Base-by-base conservation (phyloP, 129 eudicot genomes). In the Pulicaria dysenterica region DNA sequence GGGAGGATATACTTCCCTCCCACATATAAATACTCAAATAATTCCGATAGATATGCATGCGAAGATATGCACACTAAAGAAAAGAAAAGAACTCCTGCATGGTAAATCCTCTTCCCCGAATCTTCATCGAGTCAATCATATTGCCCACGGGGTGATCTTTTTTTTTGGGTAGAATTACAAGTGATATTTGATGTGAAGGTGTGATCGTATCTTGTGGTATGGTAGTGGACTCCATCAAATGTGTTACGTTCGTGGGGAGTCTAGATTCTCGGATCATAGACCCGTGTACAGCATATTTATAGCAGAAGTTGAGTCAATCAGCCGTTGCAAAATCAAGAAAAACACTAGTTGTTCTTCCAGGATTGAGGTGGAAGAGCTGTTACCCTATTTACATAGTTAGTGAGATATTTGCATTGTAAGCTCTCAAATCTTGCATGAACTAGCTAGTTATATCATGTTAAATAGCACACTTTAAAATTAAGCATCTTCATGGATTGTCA, bases 1-100 rank as follows among this genome's bases (percentile, higher is more conserved):
- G 98, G 96, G 65, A 93, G 71, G 57, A 93, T 93, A 77, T 87
- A 85, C 62, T 93, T 93, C 79, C 98, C 98, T 78, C 98, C 98
- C 3, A 93, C 98, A 4, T 93, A 93, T 64, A 93, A 93, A 73
- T 93, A 93, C 67, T 89, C 98, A 47, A 87, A 85, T 74, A 93
- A 93, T 72, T 93, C 98, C 4, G 97, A 94, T 76, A 86, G 86
- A 79, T 94, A 94, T 66, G 97, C 98, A 57, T 93, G 93, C 8
- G 89, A 91, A 16, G 83, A 86, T 76, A 78, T 80, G 86, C 92
- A 84, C 67, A 86, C 80, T 4, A 94, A 88, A 74, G 89, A 94
- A 77, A 92, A 92, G 81, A 81, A 90, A 67, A 84, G 98, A 79
- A 92, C 96, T 56, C 98, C 98, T 8, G 98, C 98, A 77, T 94